These are phyloP conservation scores for Botryotinia calthae DNA, from an alignment of 2,329 filamentous ascomycete genomes.

Conservation along the genomic window DNA sequence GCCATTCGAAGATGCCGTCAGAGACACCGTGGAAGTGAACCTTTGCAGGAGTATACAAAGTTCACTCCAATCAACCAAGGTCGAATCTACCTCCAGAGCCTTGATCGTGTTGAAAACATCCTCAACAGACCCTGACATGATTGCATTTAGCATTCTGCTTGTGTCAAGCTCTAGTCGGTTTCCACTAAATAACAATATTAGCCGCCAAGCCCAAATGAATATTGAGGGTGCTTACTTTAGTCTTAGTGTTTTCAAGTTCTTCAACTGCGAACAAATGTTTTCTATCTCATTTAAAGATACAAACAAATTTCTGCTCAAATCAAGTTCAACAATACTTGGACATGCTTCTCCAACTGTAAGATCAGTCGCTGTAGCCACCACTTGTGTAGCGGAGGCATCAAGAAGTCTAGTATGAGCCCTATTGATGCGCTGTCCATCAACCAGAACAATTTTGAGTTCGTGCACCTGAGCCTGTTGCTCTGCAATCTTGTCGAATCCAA, in stretches of 20 bases:
- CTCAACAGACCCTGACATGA: constrained; percentile 27
- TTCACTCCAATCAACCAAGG: constrained; percentile 63
- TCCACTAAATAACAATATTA: constrained; percentile 51
- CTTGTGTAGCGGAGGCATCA: background rate
- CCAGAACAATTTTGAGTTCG: constrained; percentile 75
- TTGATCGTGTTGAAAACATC: constrained; percentile 50
- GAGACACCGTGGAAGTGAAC: constrained; percentile 52
- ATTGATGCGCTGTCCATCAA: constrained; percentile 71
- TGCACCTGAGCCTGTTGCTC: constrained; percentile 73
- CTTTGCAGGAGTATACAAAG: constrained; percentile 52
- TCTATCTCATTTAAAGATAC: constrained; percentile 64
- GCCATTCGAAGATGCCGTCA: constrained; percentile 58
- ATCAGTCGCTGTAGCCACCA: background rate
- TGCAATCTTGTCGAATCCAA: constrained; percentile 92
- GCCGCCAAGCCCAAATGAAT: background rate
- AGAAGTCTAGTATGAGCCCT: constrained; percentile 36
- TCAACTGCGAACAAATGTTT: constrained; percentile 68
- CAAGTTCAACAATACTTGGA: constrained; percentile 71
- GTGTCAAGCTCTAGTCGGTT: constrained; percentile 60
- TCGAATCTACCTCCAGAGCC: constrained; percentile 66
- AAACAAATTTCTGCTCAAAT: constrained; percentile 82
- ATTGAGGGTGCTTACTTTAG: constrained; percentile 59
- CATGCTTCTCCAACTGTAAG: constrained; percentile 50
- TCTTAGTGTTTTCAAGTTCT: constrained; percentile 62
- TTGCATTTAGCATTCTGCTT: background rate